Evolutionary conservation across 2,329 filamentous ascomycete genomes (phyloP).

Genomic region (Rhynchosporium secalis): DNA sequence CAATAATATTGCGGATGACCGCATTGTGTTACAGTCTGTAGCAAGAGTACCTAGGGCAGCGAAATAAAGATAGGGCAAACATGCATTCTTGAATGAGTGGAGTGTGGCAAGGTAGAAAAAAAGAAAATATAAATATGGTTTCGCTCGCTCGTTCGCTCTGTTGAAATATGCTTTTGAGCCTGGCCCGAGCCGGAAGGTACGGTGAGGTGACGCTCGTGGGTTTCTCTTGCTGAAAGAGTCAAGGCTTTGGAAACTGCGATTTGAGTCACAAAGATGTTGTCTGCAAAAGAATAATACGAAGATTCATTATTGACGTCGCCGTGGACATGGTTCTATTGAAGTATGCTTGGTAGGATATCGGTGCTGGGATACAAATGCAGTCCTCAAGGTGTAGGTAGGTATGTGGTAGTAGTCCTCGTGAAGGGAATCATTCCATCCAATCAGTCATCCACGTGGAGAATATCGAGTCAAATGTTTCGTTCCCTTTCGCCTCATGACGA

Average conservation of each 20-base stretch:
- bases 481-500: neutral
- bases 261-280: neutral
- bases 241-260: neutral
- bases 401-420: neutral
- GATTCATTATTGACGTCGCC: neutral
- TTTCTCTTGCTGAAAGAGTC: conserved; percentile 3
- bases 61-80: neutral
- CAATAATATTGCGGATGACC: conserved; percentile 25
- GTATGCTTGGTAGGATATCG: neutral
- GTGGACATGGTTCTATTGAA: neutral
- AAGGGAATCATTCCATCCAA: conserved; percentile 17
- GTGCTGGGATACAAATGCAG: neutral
- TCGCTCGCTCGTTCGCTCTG: conserved; percentile 4
- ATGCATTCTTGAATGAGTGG: conserved; percentile 1
- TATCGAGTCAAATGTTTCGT: conserved; percentile 8
- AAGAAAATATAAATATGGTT: neutral
- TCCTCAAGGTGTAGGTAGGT: conserved; percentile 16
- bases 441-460: conserved; percentile 12
- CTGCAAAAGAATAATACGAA: neutral
- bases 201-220: conserved; percentile 13
- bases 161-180: neutral
- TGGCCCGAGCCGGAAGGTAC: neutral
- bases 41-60: conserved; percentile 19
- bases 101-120: neutral
- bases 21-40: conserved; percentile 31